Conservation (phyloP, 768 basidiomycete genomes). For the Suillus occidentalis region DNA sequence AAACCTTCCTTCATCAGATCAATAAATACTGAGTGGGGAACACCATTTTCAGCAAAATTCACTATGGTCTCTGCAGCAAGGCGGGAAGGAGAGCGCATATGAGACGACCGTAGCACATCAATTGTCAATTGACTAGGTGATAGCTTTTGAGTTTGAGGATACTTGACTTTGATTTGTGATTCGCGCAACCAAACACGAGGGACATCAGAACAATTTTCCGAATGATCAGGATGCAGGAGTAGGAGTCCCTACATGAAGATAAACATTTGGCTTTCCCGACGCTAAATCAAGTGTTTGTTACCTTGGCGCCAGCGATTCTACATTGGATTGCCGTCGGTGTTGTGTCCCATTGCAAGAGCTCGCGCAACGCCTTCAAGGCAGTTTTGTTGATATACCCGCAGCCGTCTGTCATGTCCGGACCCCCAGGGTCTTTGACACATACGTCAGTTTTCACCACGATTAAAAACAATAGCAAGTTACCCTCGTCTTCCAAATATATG, state of each 20-base stretch:
- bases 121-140: slow-evolving; percentile 49
- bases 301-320: slow-evolving; percentile 50
- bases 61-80: slow-evolving; percentile 60
- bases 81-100: slow-evolving; percentile 43
- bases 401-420: slow-evolving; percentile 57
- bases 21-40: slow-evolving; percentile 42
- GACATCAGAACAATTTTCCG: slow-evolving; percentile 14
- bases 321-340: slow-evolving; percentile 52
- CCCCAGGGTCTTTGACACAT: slow-evolving; percentile 9
- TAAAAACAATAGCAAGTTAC: slow-evolving; percentile 32
- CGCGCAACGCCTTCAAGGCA: slow-evolving; percentile 34
- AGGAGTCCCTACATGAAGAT: slow-evolving; percentile 23
- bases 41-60: slow-evolving; percentile 65
- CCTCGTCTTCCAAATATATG: slow-evolving; percentile 43
- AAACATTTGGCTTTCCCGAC: background rate
- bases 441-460: background rate
- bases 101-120: slow-evolving; percentile 54
- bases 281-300: background rate
- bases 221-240: slow-evolving; percentile 29
- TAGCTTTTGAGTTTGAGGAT: slow-evolving; percentile 24
- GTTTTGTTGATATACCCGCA: slow-evolving; percentile 47
- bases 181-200: slow-evolving; percentile 36
- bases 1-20: slow-evolving; percentile 38
- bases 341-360: slow-evolving; percentile 35
- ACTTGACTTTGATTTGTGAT: slow-evolving; percentile 50